phyloP scores from a whole-genome alignment of 805 yeast genomes.

The Yueomyces sp. region DNA sequence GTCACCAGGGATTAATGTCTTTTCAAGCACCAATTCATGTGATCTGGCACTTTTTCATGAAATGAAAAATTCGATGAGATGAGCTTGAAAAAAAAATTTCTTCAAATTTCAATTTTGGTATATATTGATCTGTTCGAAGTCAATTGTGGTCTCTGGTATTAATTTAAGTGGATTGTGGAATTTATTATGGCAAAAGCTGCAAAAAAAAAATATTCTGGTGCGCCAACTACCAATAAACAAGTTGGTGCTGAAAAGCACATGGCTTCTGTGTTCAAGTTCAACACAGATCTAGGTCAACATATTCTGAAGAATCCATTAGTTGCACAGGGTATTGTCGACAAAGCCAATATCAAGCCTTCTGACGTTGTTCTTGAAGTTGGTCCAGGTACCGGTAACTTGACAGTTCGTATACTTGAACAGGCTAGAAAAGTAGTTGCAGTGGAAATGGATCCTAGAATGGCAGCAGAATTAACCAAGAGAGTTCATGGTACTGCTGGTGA shows the following conservation, averaged over 20 bases:
- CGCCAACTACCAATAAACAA: constrained; percentile 37
- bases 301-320: constrained; percentile 90
- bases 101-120: too few species aligned
- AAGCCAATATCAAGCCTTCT: constrained; percentile 83
- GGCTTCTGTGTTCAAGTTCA: constrained; percentile 80
- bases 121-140: too few species aligned
- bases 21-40: too few species aligned
- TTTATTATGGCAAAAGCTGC: constrained; percentile 45
- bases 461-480: constrained; percentile 93
- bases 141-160: too few species aligned
- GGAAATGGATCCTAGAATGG: constrained; percentile 99
- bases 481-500: constrained; percentile 94
- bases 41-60: too few species aligned
- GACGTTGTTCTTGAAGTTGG: constrained; percentile 94
- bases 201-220: constrained; percentile 44
- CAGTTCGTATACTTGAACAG: constrained; percentile 82
- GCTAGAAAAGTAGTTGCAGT: constrained; percentile 92
- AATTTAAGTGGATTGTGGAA: too few species aligned
- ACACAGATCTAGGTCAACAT: constrained; percentile 94
- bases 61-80: too few species aligned
- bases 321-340: constrained; percentile 97
- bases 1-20: too few species aligned
- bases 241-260: constrained; percentile 59
- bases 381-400: constrained; percentile 97
- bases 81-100: too few species aligned